A percentile compares a stretch with the other conserved stretches of the same genome.
These are phyloP conservation scores for Erodium texanum DNA, from an alignment of 441 rosid species.

Conservation along the genomic window DNA sequence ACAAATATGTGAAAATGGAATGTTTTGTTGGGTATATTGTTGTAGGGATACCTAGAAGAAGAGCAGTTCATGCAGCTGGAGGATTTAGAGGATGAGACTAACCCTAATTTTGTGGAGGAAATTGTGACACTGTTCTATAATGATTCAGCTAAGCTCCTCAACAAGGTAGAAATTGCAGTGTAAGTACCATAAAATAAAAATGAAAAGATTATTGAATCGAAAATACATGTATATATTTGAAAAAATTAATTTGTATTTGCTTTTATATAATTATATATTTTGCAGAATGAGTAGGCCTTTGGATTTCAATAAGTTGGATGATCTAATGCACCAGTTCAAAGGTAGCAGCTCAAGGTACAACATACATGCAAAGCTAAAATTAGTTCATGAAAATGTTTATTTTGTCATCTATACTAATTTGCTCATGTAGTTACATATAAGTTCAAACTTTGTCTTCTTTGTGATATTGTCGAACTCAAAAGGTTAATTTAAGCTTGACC, in stretches of 20 bases:
- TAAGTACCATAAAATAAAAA: conserved; percentile 22
- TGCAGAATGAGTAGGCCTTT: conserved; percentile 32
- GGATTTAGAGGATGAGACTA: conserved; percentile 55
- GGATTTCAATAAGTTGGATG: conserved; percentile 46
- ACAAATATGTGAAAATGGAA: background rate
- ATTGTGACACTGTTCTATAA: conserved; percentile 38
- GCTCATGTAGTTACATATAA: too few species aligned
- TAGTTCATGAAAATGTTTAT: too few species aligned
- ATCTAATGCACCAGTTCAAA: conserved; percentile 50
- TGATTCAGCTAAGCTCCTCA: conserved; percentile 43
- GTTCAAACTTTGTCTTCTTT: too few species aligned
- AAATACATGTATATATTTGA: too few species aligned
- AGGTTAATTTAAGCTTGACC: too few species aligned
- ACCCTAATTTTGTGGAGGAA: conserved; percentile 59
- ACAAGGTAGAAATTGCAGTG: conserved; percentile 48
- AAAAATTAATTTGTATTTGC: too few species aligned
- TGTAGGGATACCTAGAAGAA: conserved; percentile 46
- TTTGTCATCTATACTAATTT: too few species aligned
- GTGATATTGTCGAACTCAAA: too few species aligned
- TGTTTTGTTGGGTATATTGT: background rate
- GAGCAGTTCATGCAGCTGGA: conserved; percentile 54
- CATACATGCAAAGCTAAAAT: too few species aligned
- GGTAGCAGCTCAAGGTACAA: conserved; percentile 59
- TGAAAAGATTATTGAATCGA: too few species aligned
- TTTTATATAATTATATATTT: too few species aligned